phyloP scores from a whole-genome alignment of 2,329 filamentous ascomycete genomes.

The Aspergillus japonicus region DNA sequence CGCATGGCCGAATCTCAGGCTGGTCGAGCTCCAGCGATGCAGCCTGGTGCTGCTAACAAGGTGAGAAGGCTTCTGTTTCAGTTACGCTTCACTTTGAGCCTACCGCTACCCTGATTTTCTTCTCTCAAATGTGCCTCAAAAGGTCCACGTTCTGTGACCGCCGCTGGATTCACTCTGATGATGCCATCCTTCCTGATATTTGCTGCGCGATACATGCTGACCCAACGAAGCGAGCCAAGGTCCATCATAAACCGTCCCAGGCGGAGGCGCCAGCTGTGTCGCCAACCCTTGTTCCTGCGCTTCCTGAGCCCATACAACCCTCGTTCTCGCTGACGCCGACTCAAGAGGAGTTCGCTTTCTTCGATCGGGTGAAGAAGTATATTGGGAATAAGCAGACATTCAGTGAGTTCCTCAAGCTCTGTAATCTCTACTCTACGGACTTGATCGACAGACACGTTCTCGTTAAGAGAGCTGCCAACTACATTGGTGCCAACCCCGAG shows the following conservation, averaged over 20 bases:
- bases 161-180: not conserved
- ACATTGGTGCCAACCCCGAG: slow-evolving; percentile 84
- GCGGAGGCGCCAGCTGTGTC: slow-evolving; percentile 66
- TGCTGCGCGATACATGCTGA: slow-evolving; percentile 14
- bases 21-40: slow-evolving; percentile 36
- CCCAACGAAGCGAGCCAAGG: slow-evolving; percentile 66
- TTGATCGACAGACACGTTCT: slow-evolving; percentile 83
- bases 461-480: slow-evolving; percentile 76
- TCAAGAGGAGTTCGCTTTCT: slow-evolving; percentile 86
- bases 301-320: slow-evolving; percentile 83
- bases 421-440: slow-evolving; percentile 91
- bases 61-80: slow-evolving; percentile 34
- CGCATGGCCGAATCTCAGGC: slow-evolving; percentile 35
- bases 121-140: too few relatives aligned
- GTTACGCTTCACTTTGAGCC: not conserved
- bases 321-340: slow-evolving; percentile 70
- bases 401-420: slow-evolving; percentile 94
- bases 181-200: not conserved
- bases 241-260: slow-evolving; percentile 64
- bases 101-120: not conserved
- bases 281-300: slow-evolving; percentile 81
- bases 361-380: slow-evolving; percentile 94
- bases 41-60: slow-evolving; percentile 51
- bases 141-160: not conserved
- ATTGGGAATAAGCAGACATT: slow-evolving; percentile 89